phyloP scores from a whole-genome alignment of 2,329 filamentous ascomycete species.

The Cercospora sp. region DNA sequence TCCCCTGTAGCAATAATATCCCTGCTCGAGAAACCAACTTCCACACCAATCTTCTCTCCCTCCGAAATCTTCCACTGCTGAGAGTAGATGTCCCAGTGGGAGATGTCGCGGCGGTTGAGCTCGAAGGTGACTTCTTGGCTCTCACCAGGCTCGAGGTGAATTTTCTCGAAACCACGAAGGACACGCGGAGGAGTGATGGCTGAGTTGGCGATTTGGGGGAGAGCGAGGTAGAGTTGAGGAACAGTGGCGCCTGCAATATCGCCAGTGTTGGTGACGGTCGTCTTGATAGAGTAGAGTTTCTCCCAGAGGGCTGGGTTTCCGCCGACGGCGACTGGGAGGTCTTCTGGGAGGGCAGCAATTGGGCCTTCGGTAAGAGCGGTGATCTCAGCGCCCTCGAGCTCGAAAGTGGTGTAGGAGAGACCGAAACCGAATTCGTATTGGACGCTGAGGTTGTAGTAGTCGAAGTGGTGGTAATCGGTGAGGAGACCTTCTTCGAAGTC shows the following conservation, averaged over 20 bases:
- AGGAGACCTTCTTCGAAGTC: conserved; percentile 56
- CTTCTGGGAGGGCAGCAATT: conserved; percentile 25
- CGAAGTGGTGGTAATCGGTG: conserved; percentile 58
- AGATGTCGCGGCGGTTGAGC: conserved; percentile 27
- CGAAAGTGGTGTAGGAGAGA: conserved; percentile 37
- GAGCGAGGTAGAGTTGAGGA: conserved; percentile 54
- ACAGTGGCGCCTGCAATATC: conserved; percentile 53
- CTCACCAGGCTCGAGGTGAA: conserved; percentile 29
- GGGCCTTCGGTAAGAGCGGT: conserved; percentile 5
- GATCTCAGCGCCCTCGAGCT: conserved; percentile 22
- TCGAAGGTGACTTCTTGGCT: conserved; percentile 24
- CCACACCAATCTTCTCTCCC: conserved; percentile 19
- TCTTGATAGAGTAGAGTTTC: conserved; percentile 56
- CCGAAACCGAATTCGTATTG: conserved; percentile 38
- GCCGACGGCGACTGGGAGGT: conserved; percentile 29
- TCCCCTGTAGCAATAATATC: conserved; percentile 27
- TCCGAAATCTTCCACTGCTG: conserved; percentile 18
- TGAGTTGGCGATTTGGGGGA: conserved; percentile 44
- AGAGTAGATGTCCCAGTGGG: conserved; percentile 29
- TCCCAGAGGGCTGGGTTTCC: conserved; percentile 58
- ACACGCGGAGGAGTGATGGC: conserved; percentile 16
- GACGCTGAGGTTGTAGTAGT: conserved; percentile 41
- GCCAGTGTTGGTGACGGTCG: conserved; percentile 65
- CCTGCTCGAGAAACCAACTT: conserved; percentile 34
- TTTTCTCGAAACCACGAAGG: conserved; percentile 48